Evolutionary conservation across 108 stramenopile species (phyloP).

Genomic region (Pseudonitzschia delicatissima): DNA sequence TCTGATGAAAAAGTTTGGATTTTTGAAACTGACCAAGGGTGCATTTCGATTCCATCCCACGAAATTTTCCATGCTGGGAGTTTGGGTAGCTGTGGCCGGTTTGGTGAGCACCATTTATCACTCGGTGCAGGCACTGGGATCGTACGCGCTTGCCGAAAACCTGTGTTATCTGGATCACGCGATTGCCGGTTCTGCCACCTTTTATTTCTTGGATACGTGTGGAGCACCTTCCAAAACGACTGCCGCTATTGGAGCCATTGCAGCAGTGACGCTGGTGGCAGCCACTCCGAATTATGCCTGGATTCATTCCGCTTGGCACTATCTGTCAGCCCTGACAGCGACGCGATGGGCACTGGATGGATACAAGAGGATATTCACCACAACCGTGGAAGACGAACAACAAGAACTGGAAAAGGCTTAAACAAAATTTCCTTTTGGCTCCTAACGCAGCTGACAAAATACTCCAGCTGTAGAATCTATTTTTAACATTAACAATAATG

Average conservation of each 20-base stretch:
- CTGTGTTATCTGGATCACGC: slow-evolving; percentile 49
- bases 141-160: slow-evolving; percentile 27
- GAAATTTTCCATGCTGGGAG: slow-evolving; percentile 17
- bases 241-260: slow-evolving; percentile 26
- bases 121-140: slow-evolving; percentile 40
- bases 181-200: slow-evolving; percentile 32
- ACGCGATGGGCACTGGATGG: slow-evolving; percentile 40
- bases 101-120: slow-evolving; percentile 41
- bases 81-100: slow-evolving; percentile 35
- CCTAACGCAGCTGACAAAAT: too few species aligned
- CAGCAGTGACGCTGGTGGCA: slow-evolving; percentile 11
- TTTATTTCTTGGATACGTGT: slow-evolving; percentile 38
- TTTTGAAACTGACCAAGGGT: not conserved
- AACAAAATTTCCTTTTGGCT: too few species aligned
- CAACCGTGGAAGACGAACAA: too few species aligned
- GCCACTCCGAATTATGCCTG: slow-evolving; percentile 27
- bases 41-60: not conserved
- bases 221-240: slow-evolving; percentile 28
- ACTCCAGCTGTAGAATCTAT: too few species aligned
- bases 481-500: too few species aligned
- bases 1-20: slow-evolving; percentile 8
- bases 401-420: too few species aligned
- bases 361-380: not conserved
- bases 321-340: slow-evolving; percentile 35
- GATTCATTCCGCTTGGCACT: slow-evolving; percentile 46